phyloP scores from a whole-genome alignment of 257 asterid genomes.

The Capsicum baccatum region DNA sequence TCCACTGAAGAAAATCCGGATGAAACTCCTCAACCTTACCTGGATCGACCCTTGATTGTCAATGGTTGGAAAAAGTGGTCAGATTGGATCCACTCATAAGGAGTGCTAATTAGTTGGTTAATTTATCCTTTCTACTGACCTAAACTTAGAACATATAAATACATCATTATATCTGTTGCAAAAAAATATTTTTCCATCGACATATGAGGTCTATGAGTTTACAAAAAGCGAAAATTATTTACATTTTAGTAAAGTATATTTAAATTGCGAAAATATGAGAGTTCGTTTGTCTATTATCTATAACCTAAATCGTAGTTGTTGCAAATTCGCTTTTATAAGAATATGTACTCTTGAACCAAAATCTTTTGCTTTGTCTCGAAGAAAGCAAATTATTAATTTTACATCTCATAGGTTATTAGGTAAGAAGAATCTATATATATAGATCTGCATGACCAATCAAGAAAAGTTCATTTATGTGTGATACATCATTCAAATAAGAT shows the following conservation, averaged over 20 bases:
- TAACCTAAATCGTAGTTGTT: background rate
- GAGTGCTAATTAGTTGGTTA: background rate
- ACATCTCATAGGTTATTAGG: background rate
- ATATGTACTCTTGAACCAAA: background rate
- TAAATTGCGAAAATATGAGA: background rate
- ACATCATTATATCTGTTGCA: too few relatives aligned
- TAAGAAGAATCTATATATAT: background rate
- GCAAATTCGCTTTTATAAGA: too few relatives aligned
- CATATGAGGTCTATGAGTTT: too few relatives aligned
- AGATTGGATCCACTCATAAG: background rate
- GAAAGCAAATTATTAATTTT: background rate
- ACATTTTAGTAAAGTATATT: background rate
- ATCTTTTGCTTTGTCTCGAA: background rate
- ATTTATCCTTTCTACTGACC: background rate
- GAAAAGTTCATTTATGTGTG: conserved; percentile 22
- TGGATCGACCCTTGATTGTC: too few relatives aligned
- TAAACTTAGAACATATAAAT: too few relatives aligned
- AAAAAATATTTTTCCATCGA: too few relatives aligned
- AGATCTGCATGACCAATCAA: conserved; percentile 27
- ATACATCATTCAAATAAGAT: conserved; percentile 12
- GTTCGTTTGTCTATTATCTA: background rate
- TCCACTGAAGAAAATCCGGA: too few relatives aligned
- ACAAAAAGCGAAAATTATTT: background rate
- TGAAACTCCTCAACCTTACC: too few relatives aligned
- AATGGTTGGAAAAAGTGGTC: background rate